phyloP scores from a whole-genome alignment of 2,329 filamentous ascomycete genomes.

The Fusarium liriodendri region DNA sequence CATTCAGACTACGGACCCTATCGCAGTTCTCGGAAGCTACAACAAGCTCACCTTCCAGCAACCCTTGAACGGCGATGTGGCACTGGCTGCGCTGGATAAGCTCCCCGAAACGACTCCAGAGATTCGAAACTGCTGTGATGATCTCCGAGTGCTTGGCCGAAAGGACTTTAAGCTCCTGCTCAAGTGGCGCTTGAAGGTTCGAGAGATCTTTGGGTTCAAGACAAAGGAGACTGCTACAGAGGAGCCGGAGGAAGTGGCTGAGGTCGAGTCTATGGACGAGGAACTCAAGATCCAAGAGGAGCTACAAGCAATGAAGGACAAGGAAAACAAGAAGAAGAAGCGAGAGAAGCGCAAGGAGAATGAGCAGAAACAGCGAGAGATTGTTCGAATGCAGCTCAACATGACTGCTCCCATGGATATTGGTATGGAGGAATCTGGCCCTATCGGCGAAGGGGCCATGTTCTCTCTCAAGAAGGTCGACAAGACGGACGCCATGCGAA shows the following conservation, averaged over 20 bases:
- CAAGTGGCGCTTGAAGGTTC: slow-evolving; percentile 88
- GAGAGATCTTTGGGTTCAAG: slow-evolving; percentile 90
- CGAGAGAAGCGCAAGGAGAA: slow-evolving; percentile 89
- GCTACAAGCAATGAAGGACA: slow-evolving; percentile 83
- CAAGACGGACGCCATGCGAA: slow-evolving; percentile 75
- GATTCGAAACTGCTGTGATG: slow-evolving; percentile 80
- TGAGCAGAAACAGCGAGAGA: slow-evolving; percentile 92
- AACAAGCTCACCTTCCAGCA: slow-evolving; percentile 89
- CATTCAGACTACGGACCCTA: slow-evolving; percentile 92
- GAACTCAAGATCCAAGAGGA: slow-evolving; percentile 92
- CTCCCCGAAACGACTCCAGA: slow-evolving; percentile 89
- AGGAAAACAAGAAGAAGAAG: slow-evolving; percentile 80
- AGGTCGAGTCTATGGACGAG: slow-evolving; percentile 92
- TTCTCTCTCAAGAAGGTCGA: slow-evolving; percentile 88
- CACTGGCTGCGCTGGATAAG: slow-evolving; percentile 85
- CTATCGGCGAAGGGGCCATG: slow-evolving; percentile 82
- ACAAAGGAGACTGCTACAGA: slow-evolving; percentile 72
- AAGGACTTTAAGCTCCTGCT: slow-evolving; percentile 94
- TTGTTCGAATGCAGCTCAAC: slow-evolving; percentile 95
- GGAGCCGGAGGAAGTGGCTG: slow-evolving; percentile 75
- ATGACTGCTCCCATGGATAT: slow-evolving; percentile 98
- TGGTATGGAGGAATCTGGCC: slow-evolving; percentile 86
- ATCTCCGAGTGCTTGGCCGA: slow-evolving; percentile 89
- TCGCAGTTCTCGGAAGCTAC: slow-evolving; percentile 86
- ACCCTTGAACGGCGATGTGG: slow-evolving; percentile 83